Evolutionary conservation across 495 filamentous ascomycete species (phyloP).

Genomic region (Apiosordaria backusii): DNA sequence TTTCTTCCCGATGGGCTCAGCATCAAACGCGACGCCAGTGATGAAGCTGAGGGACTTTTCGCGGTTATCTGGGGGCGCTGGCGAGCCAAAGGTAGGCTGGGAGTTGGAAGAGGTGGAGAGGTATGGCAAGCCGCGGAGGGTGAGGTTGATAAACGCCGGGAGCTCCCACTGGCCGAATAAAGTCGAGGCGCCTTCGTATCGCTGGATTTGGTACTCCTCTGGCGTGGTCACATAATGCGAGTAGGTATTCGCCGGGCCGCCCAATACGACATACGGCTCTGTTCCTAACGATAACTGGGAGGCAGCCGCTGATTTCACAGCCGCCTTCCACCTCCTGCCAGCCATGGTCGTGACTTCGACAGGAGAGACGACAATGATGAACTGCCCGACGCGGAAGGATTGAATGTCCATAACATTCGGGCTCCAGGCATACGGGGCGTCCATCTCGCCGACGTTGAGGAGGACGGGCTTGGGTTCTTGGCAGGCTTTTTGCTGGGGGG

Average conservation of each 20-base stretch:
- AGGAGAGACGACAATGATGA: constrained; percentile 81
- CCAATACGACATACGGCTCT: constrained; percentile 61
- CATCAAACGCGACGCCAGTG: constrained; percentile 72
- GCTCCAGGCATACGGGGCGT: constrained; percentile 75
- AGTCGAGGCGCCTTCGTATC: constrained; percentile 95
- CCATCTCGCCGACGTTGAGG: constrained; percentile 80
- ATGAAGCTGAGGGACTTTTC: constrained; percentile 74
- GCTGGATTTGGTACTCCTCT: constrained; percentile 86
- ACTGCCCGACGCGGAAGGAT: constrained; percentile 81
- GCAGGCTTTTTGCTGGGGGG: constrained; percentile 67
- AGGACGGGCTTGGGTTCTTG: constrained; percentile 85
- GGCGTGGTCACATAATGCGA: constrained; percentile 88
- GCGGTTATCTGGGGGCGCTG: constrained; percentile 74
- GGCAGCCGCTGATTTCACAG: constrained; percentile 55
- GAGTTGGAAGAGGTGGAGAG: constrained; percentile 52
- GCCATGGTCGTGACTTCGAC: constrained; percentile 94
- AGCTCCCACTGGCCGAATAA: constrained; percentile 81
- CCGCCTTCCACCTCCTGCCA: constrained; percentile 81
- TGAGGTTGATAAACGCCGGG: constrained; percentile 83
- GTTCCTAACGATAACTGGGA: constrained; percentile 25
- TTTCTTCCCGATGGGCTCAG: constrained; percentile 56
- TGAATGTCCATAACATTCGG: constrained; percentile 94
- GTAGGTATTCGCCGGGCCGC: constrained; percentile 90
- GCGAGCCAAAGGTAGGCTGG: constrained; percentile 51
- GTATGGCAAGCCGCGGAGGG: constrained; percentile 65